Percentiles rank a stretch among this genome's conserved stretches.
Conservation (phyloP, 2,329 filamentous ascomycete species). For the Cytospora schulzeri region DNA sequence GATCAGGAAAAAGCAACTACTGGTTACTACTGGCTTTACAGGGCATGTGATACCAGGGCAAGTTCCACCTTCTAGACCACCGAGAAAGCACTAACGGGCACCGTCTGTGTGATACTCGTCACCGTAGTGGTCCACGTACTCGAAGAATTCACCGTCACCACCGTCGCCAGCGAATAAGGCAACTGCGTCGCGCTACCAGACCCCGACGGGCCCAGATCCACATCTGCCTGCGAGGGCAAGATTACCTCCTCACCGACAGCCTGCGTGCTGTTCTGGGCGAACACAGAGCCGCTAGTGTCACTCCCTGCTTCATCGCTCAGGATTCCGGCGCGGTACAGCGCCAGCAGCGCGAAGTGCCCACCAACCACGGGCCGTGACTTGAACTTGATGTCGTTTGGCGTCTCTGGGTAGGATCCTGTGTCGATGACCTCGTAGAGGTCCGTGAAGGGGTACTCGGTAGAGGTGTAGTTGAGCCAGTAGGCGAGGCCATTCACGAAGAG, state of each 20-base stretch:
- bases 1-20: too few relatives aligned
- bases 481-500: constrained; percentile 66
- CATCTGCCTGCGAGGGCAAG: constrained; percentile 8
- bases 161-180: constrained; percentile 7
- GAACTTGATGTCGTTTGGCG: constrained; percentile 62
- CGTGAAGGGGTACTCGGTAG: constrained; percentile 63
- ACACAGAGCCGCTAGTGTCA: neutral
- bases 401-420: constrained; percentile 49
- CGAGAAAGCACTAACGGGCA: neutral
- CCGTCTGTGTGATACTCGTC: constrained; percentile 7
- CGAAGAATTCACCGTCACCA: neutral
- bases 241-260: neutral
- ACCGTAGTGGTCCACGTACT: neutral
- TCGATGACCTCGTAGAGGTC: constrained; percentile 70
- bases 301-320: neutral
- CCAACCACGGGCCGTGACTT: constrained; percentile 73
- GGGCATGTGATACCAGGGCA: neutral
- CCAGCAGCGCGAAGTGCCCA: constrained; percentile 70
- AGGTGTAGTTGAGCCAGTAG: constrained; percentile 70
- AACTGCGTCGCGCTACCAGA: constrained; percentile 11
- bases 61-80: neutral
- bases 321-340: constrained; percentile 42
- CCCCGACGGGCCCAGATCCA: constrained; percentile 8
- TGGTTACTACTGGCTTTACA: neutral
- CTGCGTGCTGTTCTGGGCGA: constrained; percentile 2